A percentile compares a stretch with the other conserved stretches of the same genome.
Conservation (phyloP, 805 yeast genomes). For the Spathaspora hagerdaliae region DNA sequence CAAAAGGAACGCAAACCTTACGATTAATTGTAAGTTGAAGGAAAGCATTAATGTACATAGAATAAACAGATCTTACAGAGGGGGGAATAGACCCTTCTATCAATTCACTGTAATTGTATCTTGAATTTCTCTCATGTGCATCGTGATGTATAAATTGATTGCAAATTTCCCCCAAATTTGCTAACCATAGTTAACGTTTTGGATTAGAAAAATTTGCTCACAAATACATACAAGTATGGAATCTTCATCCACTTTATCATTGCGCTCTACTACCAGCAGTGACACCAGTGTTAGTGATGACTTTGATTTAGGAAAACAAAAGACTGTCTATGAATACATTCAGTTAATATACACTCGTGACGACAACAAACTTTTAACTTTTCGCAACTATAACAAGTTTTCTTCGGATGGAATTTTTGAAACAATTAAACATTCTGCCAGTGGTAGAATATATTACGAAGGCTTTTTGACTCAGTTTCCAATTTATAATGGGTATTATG, state of each 20-base stretch:
- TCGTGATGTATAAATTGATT: background rate
- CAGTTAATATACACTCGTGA: conserved; percentile 24
- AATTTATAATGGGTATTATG: conserved; percentile 2
- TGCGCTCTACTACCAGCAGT: conserved; percentile 2
- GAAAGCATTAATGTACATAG: no score
- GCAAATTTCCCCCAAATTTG: background rate
- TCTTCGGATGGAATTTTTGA: background rate
- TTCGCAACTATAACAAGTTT: conserved; percentile 5
- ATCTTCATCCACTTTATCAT: conserved; percentile 3
- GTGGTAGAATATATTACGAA: background rate
- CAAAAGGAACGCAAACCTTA: no score
- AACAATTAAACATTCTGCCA: background rate
- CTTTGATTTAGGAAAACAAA: conserved; percentile 1
- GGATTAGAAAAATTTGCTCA: no score
- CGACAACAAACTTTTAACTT: conserved; percentile 11
- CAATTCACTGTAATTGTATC: no score
- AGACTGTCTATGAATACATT: conserved; percentile 23
- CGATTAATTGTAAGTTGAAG: no score
- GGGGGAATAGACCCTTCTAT: no score
- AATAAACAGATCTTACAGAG: no score
- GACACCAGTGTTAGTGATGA: conserved; percentile 1
- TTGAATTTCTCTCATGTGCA: background rate
- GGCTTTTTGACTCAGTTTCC: background rate
- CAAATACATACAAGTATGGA: conserved; percentile 1
- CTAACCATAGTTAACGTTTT: no score